Base-by-base conservation (phyloP, 306 rosid genomes). In the Carpinus viminea region DNA sequence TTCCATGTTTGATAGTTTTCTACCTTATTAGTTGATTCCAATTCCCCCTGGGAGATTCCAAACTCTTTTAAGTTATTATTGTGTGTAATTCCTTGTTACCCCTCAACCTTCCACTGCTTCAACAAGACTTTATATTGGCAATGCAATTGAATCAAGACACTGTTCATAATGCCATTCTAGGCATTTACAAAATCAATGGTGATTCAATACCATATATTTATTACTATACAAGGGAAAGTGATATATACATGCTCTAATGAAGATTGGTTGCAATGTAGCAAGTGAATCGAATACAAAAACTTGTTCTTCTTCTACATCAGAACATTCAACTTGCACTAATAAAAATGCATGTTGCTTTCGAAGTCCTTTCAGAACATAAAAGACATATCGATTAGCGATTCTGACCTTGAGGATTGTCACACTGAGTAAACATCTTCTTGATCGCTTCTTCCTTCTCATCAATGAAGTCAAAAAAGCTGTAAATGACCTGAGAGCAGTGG, bases 361-460 rank as follows among this genome's bases (percentile, higher is more conserved):
- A 50, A 65, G 54, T 21, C 55, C 59, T 77, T 12, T 47, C 17
- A 50, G 47, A 52, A 31, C 51, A 73, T 11, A 74, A 41, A 24
- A 24, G 55, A 77, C 21, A 12, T 17, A 36, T 45, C n/a, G 10
- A 80, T 87, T 78, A 78, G 73, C 81, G 78, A 47, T 62, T 73
- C 79, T 79, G 86, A 82, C 78, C 86, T 76, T 79, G 82, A 75
- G 90, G 83, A 72, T 62, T 83, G 68, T 85, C 89, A 66, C 52
- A 18, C 28, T 74, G 89, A 71, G 88, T 65, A 68, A 90, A 95
- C 74, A 89, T 87, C 78, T 84, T 88, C 92, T 92, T 92, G 70
- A 91, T 86, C 53, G 96, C 93, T 81, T 95, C 98, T 90, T 92
- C 98, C 89, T 87, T 95, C 87, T 90, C 68, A 81, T 92, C 98